phyloP scores from a whole-genome alignment of 73 alveolate genomes.

The Paramecium primaurelia region DNA sequence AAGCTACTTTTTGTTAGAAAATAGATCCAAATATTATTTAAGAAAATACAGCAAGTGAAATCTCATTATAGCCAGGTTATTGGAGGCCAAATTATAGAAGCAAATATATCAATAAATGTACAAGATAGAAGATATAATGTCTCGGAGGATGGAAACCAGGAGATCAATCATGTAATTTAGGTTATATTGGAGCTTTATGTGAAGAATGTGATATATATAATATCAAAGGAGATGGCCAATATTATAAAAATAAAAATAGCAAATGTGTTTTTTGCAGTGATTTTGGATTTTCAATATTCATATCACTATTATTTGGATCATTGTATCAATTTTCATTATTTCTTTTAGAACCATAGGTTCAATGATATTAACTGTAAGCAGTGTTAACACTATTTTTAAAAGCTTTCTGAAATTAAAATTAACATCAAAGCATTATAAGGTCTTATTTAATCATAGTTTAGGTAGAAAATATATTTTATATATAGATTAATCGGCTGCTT shows the following conservation, averaged over 20 bases:
- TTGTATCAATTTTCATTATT: neutral
- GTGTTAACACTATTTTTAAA: neutral
- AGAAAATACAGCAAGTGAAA: neutral
- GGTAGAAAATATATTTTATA: neutral
- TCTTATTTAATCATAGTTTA: neutral
- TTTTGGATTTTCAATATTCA: neutral
- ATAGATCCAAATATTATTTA: neutral
- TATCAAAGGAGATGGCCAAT: neutral
- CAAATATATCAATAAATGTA: neutral
- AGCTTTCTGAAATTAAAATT: neutral
- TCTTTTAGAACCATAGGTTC: neutral
- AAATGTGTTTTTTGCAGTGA: neutral
- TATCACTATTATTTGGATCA: neutral
- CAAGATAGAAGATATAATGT: neutral
- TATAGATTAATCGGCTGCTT: neutral
- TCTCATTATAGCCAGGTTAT: neutral
- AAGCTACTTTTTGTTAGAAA: neutral
- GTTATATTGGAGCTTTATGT: slow-evolving; percentile 21
- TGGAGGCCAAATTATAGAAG: neutral
- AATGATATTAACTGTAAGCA: neutral
- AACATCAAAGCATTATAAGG: neutral
- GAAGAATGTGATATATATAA: slow-evolving; percentile 7
- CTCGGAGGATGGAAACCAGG: slow-evolving; percentile 3
- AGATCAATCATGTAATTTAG: neutral
- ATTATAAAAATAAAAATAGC: neutral